Base-by-base conservation (phyloP, 2,329 filamentous ascomycete species). In the Colletotrichum falcatum region DNA sequence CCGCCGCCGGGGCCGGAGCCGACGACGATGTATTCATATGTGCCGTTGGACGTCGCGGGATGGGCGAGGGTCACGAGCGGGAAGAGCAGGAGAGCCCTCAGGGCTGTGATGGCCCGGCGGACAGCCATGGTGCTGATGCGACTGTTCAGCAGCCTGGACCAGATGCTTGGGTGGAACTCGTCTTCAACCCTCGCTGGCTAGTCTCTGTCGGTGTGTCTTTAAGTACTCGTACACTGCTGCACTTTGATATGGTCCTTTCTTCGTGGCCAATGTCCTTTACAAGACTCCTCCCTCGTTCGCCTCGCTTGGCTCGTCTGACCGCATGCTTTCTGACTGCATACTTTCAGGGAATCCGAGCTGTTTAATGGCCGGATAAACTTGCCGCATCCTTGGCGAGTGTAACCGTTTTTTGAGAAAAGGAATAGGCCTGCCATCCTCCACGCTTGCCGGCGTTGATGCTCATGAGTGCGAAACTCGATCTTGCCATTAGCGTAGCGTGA, bases 1-100 rank as follows among this genome's bases (percentile, higher is more conserved):
- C 23, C 14, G 12, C 61, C 61, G 20, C 61, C 61, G 3, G 61
- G 61, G 26, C 61, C 61, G 8, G 61, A 64, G 5, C 61, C 51
- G 8, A 64, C 53, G 9, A 64, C 51, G 26, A 64, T 35, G 30
- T 64, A 64, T 16, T 64, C 61, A 20, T 61, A 61, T n/a, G 18
- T 35, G 28, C 28, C 12, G 5, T 48, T 60, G 3, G 56, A 46
- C 16, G 3, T 5, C 4, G 11, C 30, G 9, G 28, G 12, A 9
- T 26, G 18, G 18, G 39, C 28, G n/a, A 46, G 42, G 3, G 6
- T 20, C 26, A 28, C 6, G 18, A 46, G 3, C 1, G 37, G 37
- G 18, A 44, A 23, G 9, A 46, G 14, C 14, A 44, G 26, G 26
- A 46, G 42, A 18, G 54, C 35, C n/a, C 16, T 18, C 35, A 39